A percentile compares a stretch with the other conserved stretches of the same genome.
These are phyloP conservation scores for Coniferiporia weirii DNA, from an alignment of 1,284 basidiomycete species.

Conservation along the genomic window DNA sequence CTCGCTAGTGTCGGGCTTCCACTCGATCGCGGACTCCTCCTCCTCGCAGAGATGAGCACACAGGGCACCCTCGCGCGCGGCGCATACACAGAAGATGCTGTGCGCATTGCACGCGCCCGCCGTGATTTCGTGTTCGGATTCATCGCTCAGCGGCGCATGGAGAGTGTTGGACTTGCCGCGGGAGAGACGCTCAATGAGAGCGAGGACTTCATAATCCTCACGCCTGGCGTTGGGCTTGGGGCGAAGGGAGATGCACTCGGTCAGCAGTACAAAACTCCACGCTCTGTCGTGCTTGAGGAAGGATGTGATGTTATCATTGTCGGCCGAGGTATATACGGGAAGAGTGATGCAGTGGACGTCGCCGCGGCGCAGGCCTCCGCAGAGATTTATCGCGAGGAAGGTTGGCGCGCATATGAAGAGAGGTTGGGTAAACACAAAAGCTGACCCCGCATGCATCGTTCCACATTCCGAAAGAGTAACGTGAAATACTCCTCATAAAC, in stretches of 20 bases:
- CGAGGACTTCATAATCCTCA: slow-evolving; percentile 87
- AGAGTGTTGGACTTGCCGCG: slow-evolving; percentile 46
- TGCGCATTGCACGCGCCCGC: slow-evolving; percentile 79
- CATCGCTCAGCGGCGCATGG: slow-evolving; percentile 86
- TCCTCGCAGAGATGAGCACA: slow-evolving; percentile 97
- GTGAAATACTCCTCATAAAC: too few relatives aligned
- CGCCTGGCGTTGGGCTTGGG: slow-evolving; percentile 91
- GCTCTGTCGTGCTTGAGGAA: slow-evolving; percentile 74
- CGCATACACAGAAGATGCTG: slow-evolving; percentile 80
- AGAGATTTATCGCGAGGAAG: slow-evolving; percentile 78
- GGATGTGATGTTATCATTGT: slow-evolving; percentile 99
- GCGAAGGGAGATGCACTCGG: slow-evolving; percentile 84
- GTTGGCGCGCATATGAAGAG: slow-evolving; percentile 82
- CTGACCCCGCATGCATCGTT: not conserved
- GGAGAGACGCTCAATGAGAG: slow-evolving; percentile 30
- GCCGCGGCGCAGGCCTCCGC: slow-evolving; percentile 66
- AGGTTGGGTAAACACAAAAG: not conserved
- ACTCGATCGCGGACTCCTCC: slow-evolving; percentile 79
- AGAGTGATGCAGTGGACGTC: slow-evolving; percentile 54
- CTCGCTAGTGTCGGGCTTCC: slow-evolving; percentile 84
- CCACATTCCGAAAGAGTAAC: too few relatives aligned
- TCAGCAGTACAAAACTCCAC: slow-evolving; percentile 94
- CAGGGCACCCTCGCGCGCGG: slow-evolving; percentile 84
- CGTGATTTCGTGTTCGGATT: slow-evolving; percentile 92
- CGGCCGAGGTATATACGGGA: slow-evolving; percentile 91